Conservation (phyloP, 2,329 filamentous ascomycete genomes). For the Aspergillus sp. region DNA sequence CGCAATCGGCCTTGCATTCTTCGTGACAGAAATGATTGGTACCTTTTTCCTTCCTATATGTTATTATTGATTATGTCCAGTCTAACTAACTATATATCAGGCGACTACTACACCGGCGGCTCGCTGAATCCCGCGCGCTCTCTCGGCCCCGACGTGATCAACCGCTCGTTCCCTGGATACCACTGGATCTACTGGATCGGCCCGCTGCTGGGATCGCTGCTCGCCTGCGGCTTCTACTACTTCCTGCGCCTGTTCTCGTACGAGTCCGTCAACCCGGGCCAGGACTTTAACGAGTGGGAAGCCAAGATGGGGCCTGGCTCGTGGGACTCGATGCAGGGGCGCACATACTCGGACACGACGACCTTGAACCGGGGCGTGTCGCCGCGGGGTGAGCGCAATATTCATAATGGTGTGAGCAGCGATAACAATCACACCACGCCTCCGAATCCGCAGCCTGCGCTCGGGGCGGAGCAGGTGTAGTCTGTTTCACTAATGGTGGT, state of each 20-base stretch:
- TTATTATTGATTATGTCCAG: too few species aligned
- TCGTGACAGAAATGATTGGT: constrained; percentile 58
- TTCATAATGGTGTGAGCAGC: not conserved
- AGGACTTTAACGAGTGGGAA: constrained; percentile 56
- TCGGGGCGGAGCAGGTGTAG: not conserved
- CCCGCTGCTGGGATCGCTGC: constrained; percentile 45
- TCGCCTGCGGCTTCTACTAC: constrained; percentile 51
- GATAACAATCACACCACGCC: not conserved
- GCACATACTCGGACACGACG: constrained; percentile 18
- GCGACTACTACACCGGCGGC: constrained; percentile 50
- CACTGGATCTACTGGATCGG: constrained; percentile 56
- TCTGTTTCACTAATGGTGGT: too few species aligned
- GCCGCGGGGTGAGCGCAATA: not conserved
- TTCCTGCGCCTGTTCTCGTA: constrained; percentile 49
- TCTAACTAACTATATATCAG: constrained; percentile 15
- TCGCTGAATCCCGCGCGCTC: constrained; percentile 51
- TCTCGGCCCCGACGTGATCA: constrained; percentile 49
- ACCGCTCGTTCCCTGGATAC: constrained; percentile 45
- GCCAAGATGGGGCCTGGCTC: constrained; percentile 21
- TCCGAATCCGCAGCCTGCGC: not conserved
- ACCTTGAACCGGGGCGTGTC: constrained; percentile 13
- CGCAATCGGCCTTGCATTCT: constrained; percentile 70
- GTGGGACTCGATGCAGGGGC: constrained; percentile 20
- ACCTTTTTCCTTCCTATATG: too few species aligned
- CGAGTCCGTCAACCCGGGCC: constrained; percentile 46